A percentile compares a stretch with the other conserved stretches of the same genome.
These are phyloP conservation scores for Trichoderma orchidacearum DNA, from an alignment of 495 filamentous ascomycete genomes.

Conservation along the genomic window DNA sequence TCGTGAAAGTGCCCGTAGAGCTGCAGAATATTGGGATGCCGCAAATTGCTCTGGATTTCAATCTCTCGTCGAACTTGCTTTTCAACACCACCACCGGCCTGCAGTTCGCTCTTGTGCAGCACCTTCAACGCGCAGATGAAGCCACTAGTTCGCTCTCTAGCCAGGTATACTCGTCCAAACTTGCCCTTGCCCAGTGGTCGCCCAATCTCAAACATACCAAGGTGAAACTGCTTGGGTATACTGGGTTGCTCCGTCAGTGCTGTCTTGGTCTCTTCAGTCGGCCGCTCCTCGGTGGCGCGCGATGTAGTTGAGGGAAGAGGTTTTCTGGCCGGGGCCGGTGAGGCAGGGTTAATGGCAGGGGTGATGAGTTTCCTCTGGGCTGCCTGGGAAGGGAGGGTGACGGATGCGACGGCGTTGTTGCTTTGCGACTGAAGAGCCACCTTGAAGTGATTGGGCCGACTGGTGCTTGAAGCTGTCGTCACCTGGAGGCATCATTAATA, in stretches of 20 bases:
- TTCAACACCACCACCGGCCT: slow-evolving; percentile 76
- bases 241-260: slow-evolving; percentile 31
- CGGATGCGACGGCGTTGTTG: slow-evolving; percentile 37
- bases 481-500: slow-evolving; percentile 18
- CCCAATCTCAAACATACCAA: slow-evolving; percentile 98
- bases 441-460: slow-evolving; percentile 61
- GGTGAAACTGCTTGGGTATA: slow-evolving; percentile 64
- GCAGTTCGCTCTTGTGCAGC: slow-evolving; percentile 85
- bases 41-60: slow-evolving; percentile 91
- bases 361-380: slow-evolving; percentile 35
- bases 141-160: slow-evolving; percentile 72
- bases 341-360: slow-evolving; percentile 14
- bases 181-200: slow-evolving; percentile 94
- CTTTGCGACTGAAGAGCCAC: slow-evolving; percentile 63
- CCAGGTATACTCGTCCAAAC: slow-evolving; percentile 92
- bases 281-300: slow-evolving; percentile 32
- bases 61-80: slow-evolving; percentile 96
- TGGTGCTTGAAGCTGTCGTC: slow-evolving; percentile 40
- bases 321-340: slow-evolving; percentile 24
- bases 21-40: slow-evolving; percentile 90
- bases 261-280: slow-evolving; percentile 27
- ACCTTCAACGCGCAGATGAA: slow-evolving; percentile 98
- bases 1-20: slow-evolving; percentile 97
- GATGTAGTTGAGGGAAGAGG: slow-evolving; percentile 20
- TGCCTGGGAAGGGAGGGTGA: slow-evolving; percentile 53